phyloP scores from a whole-genome alignment of 73 alveolate genomes.

The Stentor roeselii region DNA sequence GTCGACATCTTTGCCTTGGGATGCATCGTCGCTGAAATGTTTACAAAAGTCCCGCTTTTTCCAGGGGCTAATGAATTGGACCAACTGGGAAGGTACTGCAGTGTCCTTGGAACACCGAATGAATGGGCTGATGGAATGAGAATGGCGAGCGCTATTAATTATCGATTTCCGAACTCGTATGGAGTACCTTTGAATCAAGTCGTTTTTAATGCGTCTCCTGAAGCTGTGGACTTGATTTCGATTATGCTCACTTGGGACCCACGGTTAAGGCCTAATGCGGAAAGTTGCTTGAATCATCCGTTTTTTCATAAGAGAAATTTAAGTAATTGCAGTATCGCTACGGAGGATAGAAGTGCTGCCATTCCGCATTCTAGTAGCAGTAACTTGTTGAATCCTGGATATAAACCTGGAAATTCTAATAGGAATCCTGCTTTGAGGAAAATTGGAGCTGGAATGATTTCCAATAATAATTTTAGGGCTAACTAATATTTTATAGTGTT shows the following conservation, averaged over 20 bases:
- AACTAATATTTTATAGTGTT: no score
- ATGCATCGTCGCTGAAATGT: slow-evolving; percentile 95
- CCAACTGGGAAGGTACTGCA: slow-evolving; percentile 63
- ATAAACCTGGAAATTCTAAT: no score
- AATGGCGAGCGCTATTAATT: slow-evolving; percentile 75
- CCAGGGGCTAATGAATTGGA: slow-evolving; percentile 66
- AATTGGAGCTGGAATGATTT: no score
- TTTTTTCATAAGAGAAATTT: no score
- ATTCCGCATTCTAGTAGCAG: no score
- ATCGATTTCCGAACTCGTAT: slow-evolving; percentile 72
- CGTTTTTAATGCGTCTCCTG: slow-evolving; percentile 84
- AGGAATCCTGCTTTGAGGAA: no score
- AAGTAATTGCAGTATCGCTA: no score
- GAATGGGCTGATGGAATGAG: slow-evolving; percentile 96
- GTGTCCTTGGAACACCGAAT: slow-evolving; percentile 98
- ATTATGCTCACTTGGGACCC: slow-evolving; percentile 94
- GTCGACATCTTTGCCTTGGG: slow-evolving; percentile 29
- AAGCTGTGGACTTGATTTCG: slow-evolving; percentile 88
- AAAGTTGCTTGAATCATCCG: slow-evolving; percentile 20
- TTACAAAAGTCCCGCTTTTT: slow-evolving; percentile 92
- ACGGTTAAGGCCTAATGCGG: slow-evolving; percentile 76
- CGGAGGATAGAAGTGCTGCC: no score
- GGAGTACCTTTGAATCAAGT: slow-evolving; percentile 57
- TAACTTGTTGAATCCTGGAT: no score
- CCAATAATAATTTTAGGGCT: no score